Percentiles rank a stretch among this genome's conserved stretches.
Evolutionary conservation across 1,284 basidiomycete genomes (phyloP).

Genomic region (Heterobasidion irregulare): DNA sequence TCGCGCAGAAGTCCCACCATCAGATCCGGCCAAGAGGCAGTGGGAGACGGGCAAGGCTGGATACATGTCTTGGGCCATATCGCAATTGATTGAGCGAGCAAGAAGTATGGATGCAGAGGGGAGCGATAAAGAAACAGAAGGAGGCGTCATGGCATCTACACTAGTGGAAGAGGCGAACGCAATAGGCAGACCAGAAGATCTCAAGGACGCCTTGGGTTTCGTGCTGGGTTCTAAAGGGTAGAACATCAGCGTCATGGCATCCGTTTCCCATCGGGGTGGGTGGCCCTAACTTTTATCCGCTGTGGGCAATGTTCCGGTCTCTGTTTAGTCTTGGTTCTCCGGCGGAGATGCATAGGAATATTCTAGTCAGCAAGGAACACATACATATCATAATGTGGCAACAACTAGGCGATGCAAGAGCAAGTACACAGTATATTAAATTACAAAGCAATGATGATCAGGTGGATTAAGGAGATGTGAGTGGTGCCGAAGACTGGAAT

Average conservation of each 20-base stretch:
- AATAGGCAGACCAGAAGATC: slow-evolving; percentile 17
- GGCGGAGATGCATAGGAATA: no score
- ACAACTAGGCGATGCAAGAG: no score
- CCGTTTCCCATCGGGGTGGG: no score
- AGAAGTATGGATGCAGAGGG: slow-evolving; percentile 24
- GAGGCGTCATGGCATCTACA: slow-evolving; percentile 16
- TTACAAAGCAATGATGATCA: no score
- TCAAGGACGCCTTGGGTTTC: slow-evolving; percentile 17
- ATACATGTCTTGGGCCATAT: slow-evolving; percentile 61
- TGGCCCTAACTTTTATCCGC: no score
- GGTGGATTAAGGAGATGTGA: no score
- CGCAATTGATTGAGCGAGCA: slow-evolving; percentile 41
- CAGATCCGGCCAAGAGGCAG: slow-evolving; percentile 55
- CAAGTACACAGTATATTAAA: no score
- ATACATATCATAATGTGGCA: no score
- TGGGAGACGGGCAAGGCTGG: slow-evolving; percentile 65
- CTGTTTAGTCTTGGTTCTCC: no score
- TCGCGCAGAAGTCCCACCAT: slow-evolving; percentile 27
- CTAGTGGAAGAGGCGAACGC: slow-evolving; percentile 15
- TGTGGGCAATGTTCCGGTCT: no score
- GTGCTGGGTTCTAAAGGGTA: not conserved
- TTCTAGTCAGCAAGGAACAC: no score
- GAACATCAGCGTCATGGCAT: no score
- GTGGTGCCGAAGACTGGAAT: not conserved
- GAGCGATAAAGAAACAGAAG: slow-evolving; percentile 9